phyloP scores from a whole-genome alignment of 2,329 filamentous ascomycete genomes.

The Sclerotinia spermophila region DNA sequence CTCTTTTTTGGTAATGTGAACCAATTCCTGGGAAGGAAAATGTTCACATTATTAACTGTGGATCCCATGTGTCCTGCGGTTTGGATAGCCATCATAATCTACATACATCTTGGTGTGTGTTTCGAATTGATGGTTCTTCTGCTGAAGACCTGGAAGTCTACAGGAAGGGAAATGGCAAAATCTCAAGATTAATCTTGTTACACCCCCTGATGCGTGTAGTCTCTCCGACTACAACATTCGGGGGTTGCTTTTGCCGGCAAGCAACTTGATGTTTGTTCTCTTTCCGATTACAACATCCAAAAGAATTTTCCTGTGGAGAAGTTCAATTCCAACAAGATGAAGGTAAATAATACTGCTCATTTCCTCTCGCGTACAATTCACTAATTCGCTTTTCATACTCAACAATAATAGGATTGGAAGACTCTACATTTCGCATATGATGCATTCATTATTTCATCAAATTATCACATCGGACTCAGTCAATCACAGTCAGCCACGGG shows the following conservation, averaged over 20 bases:
- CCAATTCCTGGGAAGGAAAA: neutral
- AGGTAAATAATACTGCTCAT: neutral
- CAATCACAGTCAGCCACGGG: too few relatives aligned
- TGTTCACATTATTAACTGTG: neutral
- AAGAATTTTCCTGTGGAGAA: neutral
- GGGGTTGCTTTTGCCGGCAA: neutral
- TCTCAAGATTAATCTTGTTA: neutral
- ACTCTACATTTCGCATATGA: neutral
- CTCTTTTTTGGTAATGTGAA: neutral
- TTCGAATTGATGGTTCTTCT: neutral
- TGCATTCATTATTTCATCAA: too few relatives aligned
- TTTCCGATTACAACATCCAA: neutral
- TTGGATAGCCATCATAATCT: neutral
- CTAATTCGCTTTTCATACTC: neutral
- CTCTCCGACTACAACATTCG: neutral
- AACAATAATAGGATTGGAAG: neutral
- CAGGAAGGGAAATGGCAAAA: neutral
- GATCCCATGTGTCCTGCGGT: neutral
- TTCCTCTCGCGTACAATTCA: neutral
- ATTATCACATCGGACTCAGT: neutral
- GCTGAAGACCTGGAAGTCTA: neutral
- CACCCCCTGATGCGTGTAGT: neutral
- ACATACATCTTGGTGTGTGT: neutral
- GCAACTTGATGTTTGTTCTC: neutral
- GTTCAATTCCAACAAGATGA: neutral